Percentiles rank a stretch among this genome's conserved stretches.
These are phyloP conservation scores for Tagetes patula DNA, from an alignment of 129 eudicot species.

Conservation along the genomic window DNA sequence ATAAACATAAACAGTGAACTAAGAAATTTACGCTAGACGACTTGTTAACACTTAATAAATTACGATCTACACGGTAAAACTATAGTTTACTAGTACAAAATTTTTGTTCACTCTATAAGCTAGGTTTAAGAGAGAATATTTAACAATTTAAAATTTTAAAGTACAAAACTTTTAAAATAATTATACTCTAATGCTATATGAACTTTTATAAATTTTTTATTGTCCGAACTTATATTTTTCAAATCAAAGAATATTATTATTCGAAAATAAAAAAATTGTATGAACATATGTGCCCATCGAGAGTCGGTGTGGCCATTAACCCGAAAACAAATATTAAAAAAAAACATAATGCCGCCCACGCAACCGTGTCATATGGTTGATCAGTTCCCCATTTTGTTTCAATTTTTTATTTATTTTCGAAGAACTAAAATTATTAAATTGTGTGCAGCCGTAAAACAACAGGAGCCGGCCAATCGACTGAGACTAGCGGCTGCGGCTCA, in stretches of 20 bases:
- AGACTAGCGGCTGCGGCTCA: constrained; percentile 33
- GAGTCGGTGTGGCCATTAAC: constrained; percentile 35
- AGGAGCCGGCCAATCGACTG: constrained; percentile 34
- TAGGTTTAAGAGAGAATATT: too few species aligned
- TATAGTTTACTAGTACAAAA: too few species aligned
- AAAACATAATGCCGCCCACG: constrained; percentile 33
- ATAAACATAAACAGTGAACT: too few species aligned
- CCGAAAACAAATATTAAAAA: constrained; percentile 4
- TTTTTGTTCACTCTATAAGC: too few species aligned
- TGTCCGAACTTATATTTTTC: not conserved
- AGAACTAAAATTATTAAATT: constrained; percentile 8
- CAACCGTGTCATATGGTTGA: constrained; percentile 27
- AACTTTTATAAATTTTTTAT: not conserved
- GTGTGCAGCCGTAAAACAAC: constrained; percentile 41
- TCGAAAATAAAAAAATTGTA: not conserved
- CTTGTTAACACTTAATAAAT: too few species aligned
- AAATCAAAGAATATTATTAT: not conserved
- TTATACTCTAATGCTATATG: not conserved
- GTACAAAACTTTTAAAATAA: not conserved
- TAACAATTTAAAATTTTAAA: too few species aligned
- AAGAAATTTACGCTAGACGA: too few species aligned
- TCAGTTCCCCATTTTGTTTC: constrained; percentile 2
- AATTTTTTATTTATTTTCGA: not conserved
- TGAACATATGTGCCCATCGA: not conserved
- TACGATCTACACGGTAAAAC: too few species aligned